These are phyloP conservation scores for Rhamnella rubrinervis DNA, from an alignment of 331 rosid genomes.

Conservation along the genomic window DNA sequence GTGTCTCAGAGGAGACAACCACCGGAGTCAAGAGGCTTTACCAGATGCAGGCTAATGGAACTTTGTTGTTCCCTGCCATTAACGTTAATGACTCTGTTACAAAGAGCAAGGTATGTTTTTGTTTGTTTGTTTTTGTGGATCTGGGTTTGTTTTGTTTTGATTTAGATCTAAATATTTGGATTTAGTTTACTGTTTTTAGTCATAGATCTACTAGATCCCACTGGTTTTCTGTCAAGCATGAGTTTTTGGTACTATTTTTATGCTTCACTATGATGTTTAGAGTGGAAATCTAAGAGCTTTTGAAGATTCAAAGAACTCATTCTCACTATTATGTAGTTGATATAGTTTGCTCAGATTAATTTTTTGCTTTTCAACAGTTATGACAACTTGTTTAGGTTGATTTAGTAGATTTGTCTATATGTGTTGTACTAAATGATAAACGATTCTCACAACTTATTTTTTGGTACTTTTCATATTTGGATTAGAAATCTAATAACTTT, in stretches of 20 bases:
- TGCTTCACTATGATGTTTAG: neutral
- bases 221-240: neutral
- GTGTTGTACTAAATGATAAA: neutral
- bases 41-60: slow-evolving; percentile 82
- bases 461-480: neutral
- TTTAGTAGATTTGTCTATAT: too few species aligned
- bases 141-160: slow-evolving; percentile 4
- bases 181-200: neutral
- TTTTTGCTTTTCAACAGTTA: too few species aligned
- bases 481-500: neutral
- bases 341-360: too few species aligned
- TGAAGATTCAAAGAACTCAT: too few species aligned
- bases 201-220: neutral
- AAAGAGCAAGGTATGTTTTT: slow-evolving; percentile 76
- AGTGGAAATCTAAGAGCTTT: too few species aligned
- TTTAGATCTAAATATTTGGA: neutral
- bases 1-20: slow-evolving; percentile 95
- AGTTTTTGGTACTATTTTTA: too few species aligned
- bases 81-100: slow-evolving; percentile 96
- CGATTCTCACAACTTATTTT: too few species aligned
- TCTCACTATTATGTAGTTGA: too few species aligned
- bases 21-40: slow-evolving; percentile 97
- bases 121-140: slow-evolving; percentile 13
- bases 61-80: slow-evolving; percentile 84
- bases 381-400: too few species aligned